phyloP scores from a whole-genome alignment of 2,329 filamentous ascomycete genomes.

The Phaeophleospora eucalypticola region DNA sequence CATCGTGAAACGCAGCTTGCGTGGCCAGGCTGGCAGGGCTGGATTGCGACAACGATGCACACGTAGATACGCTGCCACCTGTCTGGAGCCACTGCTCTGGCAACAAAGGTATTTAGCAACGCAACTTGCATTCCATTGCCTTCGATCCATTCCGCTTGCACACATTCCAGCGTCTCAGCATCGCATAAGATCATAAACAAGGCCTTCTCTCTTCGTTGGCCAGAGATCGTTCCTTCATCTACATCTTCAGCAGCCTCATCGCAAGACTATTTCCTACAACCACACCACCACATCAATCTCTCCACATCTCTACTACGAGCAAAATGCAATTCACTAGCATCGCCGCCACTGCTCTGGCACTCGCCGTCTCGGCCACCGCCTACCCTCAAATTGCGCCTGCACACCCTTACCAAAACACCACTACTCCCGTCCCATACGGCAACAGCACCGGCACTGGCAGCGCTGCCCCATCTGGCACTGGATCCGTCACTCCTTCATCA shows the following conservation, averaged over 20 bases:
- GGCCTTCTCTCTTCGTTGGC: background rate
- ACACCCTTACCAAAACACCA: slow-evolving; percentile 3
- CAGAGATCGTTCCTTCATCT: background rate
- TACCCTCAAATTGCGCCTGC: background rate
- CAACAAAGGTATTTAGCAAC: slow-evolving; percentile 4
- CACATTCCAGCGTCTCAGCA: background rate
- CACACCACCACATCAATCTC: slow-evolving; percentile 2
- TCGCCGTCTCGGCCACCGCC: slow-evolving; percentile 5
- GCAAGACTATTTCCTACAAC: slow-evolving; percentile 1
- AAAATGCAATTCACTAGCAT: slow-evolving; percentile 13
- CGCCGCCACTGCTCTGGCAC: slow-evolving; percentile 6
- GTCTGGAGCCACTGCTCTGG: too few species aligned
- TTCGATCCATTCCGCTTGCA: background rate
- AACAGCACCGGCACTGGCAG: slow-evolving; percentile 6
- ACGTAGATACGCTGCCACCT: too few species aligned
- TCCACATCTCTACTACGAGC: background rate
- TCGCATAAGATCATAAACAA: background rate
- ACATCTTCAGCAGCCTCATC: background rate
- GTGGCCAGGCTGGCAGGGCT: slow-evolving; percentile 3
- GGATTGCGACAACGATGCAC: slow-evolving; percentile 2
- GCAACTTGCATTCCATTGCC: background rate
- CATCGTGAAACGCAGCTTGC: slow-evolving; percentile 9
- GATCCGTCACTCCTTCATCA: background rate
- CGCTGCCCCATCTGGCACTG: slow-evolving; percentile 7
- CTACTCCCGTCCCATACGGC: background rate